Evolutionary conservation across 371 early-diverging fungal genomes (phyloP).

Genomic region (Lichtheimia ornata): DNA sequence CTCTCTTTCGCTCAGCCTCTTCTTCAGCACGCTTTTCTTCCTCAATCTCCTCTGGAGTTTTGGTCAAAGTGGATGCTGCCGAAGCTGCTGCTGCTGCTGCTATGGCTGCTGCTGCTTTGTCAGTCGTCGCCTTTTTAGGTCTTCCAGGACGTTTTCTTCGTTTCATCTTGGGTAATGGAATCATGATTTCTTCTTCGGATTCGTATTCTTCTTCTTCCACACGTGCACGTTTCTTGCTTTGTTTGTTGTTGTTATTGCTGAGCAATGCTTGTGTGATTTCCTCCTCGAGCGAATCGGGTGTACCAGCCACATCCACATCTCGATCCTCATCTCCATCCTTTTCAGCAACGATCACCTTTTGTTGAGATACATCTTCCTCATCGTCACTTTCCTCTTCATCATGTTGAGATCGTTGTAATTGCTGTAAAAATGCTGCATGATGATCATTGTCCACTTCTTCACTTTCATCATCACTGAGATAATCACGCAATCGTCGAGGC

Average conservation of each 20-base stretch:
- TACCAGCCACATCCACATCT: slow-evolving; percentile 17
- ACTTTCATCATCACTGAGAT: slow-evolving; percentile 49
- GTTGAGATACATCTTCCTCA: background rate
- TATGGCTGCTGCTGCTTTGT: background rate
- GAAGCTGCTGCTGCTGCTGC: background rate
- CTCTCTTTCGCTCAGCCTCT: slow-evolving; percentile 14
- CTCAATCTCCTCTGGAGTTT: slow-evolving; percentile 27
- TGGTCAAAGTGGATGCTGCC: background rate
- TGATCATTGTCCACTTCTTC: slow-evolving; percentile 29
- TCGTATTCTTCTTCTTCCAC: slow-evolving; percentile 33
- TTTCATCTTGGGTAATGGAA: slow-evolving; percentile 5
- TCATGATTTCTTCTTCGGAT: slow-evolving; percentile 13
- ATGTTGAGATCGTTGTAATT: slow-evolving; percentile 43
- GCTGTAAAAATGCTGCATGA: slow-evolving; percentile 47
- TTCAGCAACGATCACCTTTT: background rate
- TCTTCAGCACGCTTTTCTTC: slow-evolving; percentile 35
- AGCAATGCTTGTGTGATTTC: slow-evolving; percentile 3
- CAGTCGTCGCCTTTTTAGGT: slow-evolving; percentile 3
- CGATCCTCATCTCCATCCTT: background rate
- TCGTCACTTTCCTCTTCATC: slow-evolving; percentile 29
- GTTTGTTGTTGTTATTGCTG: slow-evolving; percentile 1
- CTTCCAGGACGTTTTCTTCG: slow-evolving; percentile 8
- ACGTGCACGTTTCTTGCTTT: background rate
- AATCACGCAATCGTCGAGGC: slow-evolving; percentile 40
- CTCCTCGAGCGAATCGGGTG: slow-evolving; percentile 7